These are phyloP conservation scores for Thermothielavioides terrestris DNA, from an alignment of 495 filamentous ascomycete genomes.

Conservation along the genomic window DNA sequence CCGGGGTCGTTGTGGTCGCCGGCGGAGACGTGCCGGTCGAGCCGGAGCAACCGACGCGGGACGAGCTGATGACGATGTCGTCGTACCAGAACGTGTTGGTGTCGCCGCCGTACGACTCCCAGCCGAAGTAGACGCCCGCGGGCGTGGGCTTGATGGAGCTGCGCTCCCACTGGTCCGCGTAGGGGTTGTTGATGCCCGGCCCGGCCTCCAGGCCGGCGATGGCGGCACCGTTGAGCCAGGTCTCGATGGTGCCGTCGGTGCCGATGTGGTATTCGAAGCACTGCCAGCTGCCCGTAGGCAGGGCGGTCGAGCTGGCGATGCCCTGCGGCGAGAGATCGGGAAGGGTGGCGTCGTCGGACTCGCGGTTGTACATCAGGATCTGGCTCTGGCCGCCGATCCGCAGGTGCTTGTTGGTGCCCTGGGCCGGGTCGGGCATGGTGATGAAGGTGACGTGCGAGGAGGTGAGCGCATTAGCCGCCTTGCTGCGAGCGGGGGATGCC, in stretches of 20 bases:
- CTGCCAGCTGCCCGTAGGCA: slow-evolving; percentile 42
- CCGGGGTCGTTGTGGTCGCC: not conserved
- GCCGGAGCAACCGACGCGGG: slow-evolving; percentile 37
- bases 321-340: slow-evolving; percentile 50
- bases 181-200: slow-evolving; percentile 36
- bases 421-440: slow-evolving; percentile 50
- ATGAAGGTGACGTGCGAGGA: slow-evolving; percentile 51
- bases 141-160: slow-evolving; percentile 40
- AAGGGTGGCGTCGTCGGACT: slow-evolving; percentile 52
- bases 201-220: slow-evolving; percentile 42
- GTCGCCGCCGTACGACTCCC: slow-evolving; percentile 51
- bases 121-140: slow-evolving; percentile 49
- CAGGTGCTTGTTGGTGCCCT: slow-evolving; percentile 47
- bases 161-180: slow-evolving; percentile 44
- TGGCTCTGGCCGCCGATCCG: slow-evolving; percentile 49
- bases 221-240: slow-evolving; percentile 44
- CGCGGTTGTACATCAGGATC: slow-evolving; percentile 54
- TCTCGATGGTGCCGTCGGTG: slow-evolving; percentile 47
- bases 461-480: slow-evolving; percentile 45
- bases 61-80: slow-evolving; percentile 39
- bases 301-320: slow-evolving; percentile 39
- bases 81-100: slow-evolving; percentile 53
- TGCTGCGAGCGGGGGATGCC: slow-evolving; percentile 28
- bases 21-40: not conserved
- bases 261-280: slow-evolving; percentile 53